Conservation (phyloP, 2,329 filamentous ascomycete species). For the Trichoderma citrinoviride region DNA sequence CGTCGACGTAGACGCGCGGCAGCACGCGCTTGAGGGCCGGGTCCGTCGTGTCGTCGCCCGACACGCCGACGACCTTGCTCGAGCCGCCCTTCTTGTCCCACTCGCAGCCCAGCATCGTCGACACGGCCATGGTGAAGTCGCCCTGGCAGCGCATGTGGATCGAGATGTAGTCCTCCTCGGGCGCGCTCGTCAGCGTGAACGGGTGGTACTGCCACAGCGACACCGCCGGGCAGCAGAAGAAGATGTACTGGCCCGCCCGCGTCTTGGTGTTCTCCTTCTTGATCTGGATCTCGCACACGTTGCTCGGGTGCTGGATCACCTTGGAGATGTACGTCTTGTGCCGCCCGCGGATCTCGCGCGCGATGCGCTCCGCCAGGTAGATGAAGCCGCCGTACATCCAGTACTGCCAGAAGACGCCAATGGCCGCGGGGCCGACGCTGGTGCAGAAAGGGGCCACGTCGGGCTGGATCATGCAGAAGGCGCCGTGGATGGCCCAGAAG, state of each 20-base stretch:
- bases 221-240: slow-evolving; percentile 81
- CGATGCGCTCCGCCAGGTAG: slow-evolving; percentile 76
- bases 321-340: slow-evolving; percentile 87
- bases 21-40: slow-evolving; percentile 70
- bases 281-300: slow-evolving; percentile 87
- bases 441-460: slow-evolving; percentile 77
- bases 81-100: slow-evolving; percentile 55
- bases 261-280: slow-evolving; percentile 86
- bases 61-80: slow-evolving; percentile 68
- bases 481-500: slow-evolving; percentile 87
- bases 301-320: slow-evolving; percentile 84
- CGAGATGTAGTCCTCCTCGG: slow-evolving; percentile 87
- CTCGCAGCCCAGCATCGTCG: slow-evolving; percentile 71
- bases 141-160: slow-evolving; percentile 82
- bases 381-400: slow-evolving; percentile 82
- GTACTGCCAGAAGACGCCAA: slow-evolving; percentile 85
- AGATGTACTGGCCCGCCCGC: slow-evolving; percentile 81
- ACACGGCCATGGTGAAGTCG: slow-evolving; percentile 72
- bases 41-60: slow-evolving; percentile 61
- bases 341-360: slow-evolving; percentile 73
- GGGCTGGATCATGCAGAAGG: slow-evolving; percentile 87
- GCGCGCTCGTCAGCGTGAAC: slow-evolving; percentile 81
- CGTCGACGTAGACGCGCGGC: slow-evolving; percentile 78
- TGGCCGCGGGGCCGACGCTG: slow-evolving; percentile 60
- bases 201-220: slow-evolving; percentile 88